Evolutionary conservation across 148 eudicot species (phyloP).

Genomic region (Cornus florida): DNA sequence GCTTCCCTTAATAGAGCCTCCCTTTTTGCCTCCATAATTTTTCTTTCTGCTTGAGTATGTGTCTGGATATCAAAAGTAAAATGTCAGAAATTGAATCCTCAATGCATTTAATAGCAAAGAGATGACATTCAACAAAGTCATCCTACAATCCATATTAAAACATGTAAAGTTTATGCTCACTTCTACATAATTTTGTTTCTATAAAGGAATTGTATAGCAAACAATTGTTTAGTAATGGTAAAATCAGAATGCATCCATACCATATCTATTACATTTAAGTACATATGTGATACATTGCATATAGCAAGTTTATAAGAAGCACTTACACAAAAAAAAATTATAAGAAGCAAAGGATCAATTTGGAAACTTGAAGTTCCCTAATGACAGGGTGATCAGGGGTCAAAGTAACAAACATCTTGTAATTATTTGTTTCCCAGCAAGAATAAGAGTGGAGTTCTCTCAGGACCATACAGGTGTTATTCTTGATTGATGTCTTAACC

Average conservation of each 20-base stretch:
- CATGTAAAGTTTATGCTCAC: background rate
- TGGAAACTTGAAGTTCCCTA: constrained; percentile 1
- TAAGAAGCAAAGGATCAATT: background rate
- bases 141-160: background rate
- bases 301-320: background rate
- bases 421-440: background rate
- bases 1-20: constrained; percentile 57
- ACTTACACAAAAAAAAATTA: background rate
- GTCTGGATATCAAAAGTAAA: constrained; percentile 46
- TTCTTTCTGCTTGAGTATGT: constrained; percentile 88
- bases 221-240: constrained; percentile 2
- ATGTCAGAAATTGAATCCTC: background rate
- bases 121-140: background rate
- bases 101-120: background rate
- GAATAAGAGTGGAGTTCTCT: background rate
- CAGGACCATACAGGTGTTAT: background rate
- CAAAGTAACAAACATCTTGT: background rate
- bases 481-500: background rate
- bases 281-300: background rate
- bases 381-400: background rate
- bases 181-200: background rate
- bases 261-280: background rate
- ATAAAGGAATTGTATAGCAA: background rate
- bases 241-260: constrained; percentile 6
- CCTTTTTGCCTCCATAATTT: constrained; percentile 74